Conservation (phyloP, 768 basidiomycete genomes). For the Omphalotus guepiniiformis region DNA sequence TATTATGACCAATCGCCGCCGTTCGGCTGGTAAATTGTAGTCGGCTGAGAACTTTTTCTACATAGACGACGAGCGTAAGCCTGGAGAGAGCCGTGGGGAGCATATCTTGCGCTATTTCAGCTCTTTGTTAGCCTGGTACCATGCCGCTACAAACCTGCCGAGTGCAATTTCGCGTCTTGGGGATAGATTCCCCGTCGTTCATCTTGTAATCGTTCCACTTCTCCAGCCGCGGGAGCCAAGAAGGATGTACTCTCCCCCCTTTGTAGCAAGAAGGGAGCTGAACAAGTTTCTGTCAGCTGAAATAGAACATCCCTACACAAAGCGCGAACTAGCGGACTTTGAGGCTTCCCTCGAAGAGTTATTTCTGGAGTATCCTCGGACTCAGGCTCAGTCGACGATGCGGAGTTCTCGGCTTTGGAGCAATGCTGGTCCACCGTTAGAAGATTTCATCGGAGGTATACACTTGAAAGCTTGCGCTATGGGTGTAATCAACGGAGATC, state of each 20-base stretch:
- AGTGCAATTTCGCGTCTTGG: background rate
- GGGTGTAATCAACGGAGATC: background rate
- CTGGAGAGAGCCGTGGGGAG: background rate
- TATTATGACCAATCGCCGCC: too few species aligned
- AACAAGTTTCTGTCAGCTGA: background rate
- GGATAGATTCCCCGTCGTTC: background rate
- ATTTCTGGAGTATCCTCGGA: too few species aligned
- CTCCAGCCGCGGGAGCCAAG: background rate
- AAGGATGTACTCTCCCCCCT: constrained; percentile 4
- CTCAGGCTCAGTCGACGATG: background rate
- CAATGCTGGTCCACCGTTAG: background rate
- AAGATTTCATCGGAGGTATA: background rate
- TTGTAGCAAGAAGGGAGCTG: background rate
- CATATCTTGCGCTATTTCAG: constrained; percentile 1
- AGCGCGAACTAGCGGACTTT: background rate
- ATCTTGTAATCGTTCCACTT: constrained; percentile 1
- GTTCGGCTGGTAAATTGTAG: background rate
- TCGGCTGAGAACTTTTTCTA: background rate
- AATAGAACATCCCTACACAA: background rate
- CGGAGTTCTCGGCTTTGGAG: background rate
- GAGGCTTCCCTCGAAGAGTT: background rate
- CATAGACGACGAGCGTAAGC: constrained; percentile 3
- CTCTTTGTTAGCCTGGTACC: constrained; percentile 1
- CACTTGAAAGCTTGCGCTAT: background rate
- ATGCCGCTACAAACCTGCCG: constrained; percentile 2